Percentiles rank a stretch among this genome's conserved stretches.
Evolutionary conservation across 78 protist genomes (phyloP).

Genomic region (Parvularia atlantis): DNA sequence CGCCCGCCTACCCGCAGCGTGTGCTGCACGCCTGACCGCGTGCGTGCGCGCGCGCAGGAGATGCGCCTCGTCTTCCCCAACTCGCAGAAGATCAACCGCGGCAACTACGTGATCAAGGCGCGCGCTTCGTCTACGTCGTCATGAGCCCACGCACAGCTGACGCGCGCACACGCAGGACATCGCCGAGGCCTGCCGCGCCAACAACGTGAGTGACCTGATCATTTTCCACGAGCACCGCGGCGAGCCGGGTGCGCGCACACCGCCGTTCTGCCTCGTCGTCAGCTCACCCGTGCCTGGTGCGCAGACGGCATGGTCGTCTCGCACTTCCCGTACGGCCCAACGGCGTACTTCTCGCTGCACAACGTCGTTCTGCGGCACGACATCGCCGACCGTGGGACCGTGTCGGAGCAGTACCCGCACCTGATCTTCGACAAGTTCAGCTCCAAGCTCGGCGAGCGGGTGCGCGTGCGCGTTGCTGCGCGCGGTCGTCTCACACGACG

Average conservation of each 20-base stretch:
- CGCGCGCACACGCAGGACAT: constrained; percentile 35
- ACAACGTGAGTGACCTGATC: constrained; percentile 90
- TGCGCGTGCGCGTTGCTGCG: too few relatives aligned
- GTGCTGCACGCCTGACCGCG: background rate
- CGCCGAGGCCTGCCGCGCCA: constrained; percentile 71
- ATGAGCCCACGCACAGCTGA: too few relatives aligned
- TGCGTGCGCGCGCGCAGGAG: constrained; percentile 40
- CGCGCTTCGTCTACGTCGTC: too few relatives aligned
- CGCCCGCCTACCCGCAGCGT: too few relatives aligned
- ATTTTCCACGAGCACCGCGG: constrained; percentile 96
- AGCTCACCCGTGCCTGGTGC: background rate
- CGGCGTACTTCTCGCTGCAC: constrained; percentile 87
- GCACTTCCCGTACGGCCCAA: constrained; percentile 99
- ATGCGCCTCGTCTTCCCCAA: constrained; percentile 85
- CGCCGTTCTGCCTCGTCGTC: background rate
- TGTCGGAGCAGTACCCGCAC: constrained; percentile 90
- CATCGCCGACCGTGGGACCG: constrained; percentile 21
- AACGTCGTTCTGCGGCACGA: constrained; percentile 93
- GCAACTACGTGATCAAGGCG: constrained; percentile 56
- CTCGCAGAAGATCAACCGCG: constrained; percentile 86
- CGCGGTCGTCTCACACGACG: background rate
- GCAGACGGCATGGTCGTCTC: constrained; percentile 80
- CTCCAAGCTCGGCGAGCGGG: constrained; percentile 80
- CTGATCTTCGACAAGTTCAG: constrained; percentile 81
- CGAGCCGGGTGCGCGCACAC: constrained; percentile 62